phyloP scores from a whole-genome alignment of 2,329 filamentous ascomycete genomes.

The Colletotrichum tabaci region DNA sequence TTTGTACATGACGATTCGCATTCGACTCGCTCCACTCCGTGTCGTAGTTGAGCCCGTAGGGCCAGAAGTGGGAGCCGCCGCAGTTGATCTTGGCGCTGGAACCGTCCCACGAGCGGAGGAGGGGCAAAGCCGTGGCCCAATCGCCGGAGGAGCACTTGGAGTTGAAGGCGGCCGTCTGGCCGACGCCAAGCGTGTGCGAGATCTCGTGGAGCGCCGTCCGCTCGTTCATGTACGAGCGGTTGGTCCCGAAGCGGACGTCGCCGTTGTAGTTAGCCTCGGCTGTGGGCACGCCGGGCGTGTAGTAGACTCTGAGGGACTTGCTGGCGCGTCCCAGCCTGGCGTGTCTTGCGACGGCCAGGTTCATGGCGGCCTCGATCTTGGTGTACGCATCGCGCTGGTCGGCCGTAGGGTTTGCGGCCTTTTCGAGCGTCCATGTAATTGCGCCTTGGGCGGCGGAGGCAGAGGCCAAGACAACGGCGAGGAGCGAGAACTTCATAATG shows the following conservation, averaged over 20 bases:
- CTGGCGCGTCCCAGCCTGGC: constrained; percentile 51
- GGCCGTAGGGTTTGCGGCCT: constrained; percentile 55
- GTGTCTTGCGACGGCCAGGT: constrained; percentile 58
- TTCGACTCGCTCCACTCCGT: constrained; percentile 62
- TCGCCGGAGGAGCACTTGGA: constrained; percentile 55
- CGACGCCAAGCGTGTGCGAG: constrained; percentile 63
- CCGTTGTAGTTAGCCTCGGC: constrained; percentile 63
- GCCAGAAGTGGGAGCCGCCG: constrained; percentile 58
- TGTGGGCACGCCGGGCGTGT: constrained; percentile 60
- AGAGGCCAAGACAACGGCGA: constrained; percentile 49
- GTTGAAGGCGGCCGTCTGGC: constrained; percentile 59
- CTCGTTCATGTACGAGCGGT: constrained; percentile 63
- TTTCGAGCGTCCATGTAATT: constrained; percentile 57
- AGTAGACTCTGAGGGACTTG: constrained; percentile 58
- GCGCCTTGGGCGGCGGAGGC: constrained; percentile 53
- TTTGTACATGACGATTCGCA: constrained; percentile 58
- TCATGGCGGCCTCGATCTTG: constrained; percentile 60
- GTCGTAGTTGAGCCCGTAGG: constrained; percentile 60
- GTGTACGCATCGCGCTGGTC: constrained; percentile 61
- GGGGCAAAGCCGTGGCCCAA: constrained; percentile 57
- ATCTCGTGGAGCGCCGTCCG: constrained; percentile 65
- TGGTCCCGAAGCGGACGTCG: constrained; percentile 61
- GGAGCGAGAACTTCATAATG: constrained; percentile 47
- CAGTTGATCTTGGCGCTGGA: constrained; percentile 54
- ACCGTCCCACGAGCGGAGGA: constrained; percentile 61